Percentiles rank a stretch among this genome's conserved stretches.
phyloP scores from a whole-genome alignment of 169 alveolate species.

The Plasmodium relictum region DNA sequence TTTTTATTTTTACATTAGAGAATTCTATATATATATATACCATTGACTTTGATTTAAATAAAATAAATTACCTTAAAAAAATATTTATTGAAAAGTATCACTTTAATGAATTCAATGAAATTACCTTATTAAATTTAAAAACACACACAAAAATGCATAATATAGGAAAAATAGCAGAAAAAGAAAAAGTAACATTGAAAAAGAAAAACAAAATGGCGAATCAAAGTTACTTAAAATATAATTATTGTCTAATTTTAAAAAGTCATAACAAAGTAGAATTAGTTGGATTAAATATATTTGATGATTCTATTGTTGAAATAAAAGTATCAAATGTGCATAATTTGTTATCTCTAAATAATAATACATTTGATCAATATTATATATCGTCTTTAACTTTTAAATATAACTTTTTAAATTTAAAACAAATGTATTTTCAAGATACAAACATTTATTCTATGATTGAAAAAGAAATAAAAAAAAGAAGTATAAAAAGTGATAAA shows the following conservation, averaged over 20 bases:
- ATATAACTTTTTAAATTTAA: constrained; percentile 34
- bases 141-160: neutral
- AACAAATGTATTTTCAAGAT: constrained; percentile 55
- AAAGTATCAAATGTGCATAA: neutral
- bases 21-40: constrained; percentile 23
- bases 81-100: neutral
- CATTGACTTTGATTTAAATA: neutral
- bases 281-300: constrained; percentile 19
- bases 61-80: constrained; percentile 1
- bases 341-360: neutral
- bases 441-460: neutral
- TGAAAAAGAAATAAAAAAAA: constrained; percentile 1
- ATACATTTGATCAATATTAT: constrained; percentile 21
- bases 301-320: constrained; percentile 17
- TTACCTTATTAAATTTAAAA: constrained; percentile 17
- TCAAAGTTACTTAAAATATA: neutral
- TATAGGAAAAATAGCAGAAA: neutral
- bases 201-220: neutral
- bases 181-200: neutral
- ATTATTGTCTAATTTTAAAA: constrained; percentile 31
- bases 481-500: neutral
- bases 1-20: constrained; percentile 25
- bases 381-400: constrained; percentile 25
- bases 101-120: constrained; percentile 7
- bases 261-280: constrained; percentile 2